These are phyloP conservation scores for Cardamine occulta DNA, from an alignment of 345 rosid species.

Conservation along the genomic window DNA sequence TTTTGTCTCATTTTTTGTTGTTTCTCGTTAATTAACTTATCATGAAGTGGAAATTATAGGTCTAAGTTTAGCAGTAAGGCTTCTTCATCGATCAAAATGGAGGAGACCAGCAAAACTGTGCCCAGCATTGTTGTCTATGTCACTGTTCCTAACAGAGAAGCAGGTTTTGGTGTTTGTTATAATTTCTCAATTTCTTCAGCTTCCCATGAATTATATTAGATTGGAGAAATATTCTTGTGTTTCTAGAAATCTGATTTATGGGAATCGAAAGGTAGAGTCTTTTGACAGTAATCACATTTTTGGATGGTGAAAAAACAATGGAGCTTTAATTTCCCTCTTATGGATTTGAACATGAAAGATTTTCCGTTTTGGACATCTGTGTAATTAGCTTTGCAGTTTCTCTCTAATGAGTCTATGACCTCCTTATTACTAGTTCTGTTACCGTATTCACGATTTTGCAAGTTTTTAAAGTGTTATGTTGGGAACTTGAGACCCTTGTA, in stretches of 20 bases:
- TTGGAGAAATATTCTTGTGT: not conserved
- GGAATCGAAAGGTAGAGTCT: not conserved
- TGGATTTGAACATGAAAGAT: not conserved
- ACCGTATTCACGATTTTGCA: not conserved
- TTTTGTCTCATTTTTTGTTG: not conserved
- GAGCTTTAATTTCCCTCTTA: not conserved
- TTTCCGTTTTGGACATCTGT: no score
- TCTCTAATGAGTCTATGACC: no score
- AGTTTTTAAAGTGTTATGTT: not conserved
- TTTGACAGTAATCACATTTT: not conserved
- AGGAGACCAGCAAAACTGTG: constrained; percentile 57
- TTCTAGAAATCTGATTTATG: not conserved
- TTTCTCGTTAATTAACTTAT: not conserved
- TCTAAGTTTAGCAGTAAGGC: constrained; percentile 54
- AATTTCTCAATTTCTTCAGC: not conserved
- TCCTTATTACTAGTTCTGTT: not conserved
- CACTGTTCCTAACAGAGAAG: constrained; percentile 87
- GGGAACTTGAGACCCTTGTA: not conserved
- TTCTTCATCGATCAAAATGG: constrained; percentile 61
- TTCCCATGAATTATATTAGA: not conserved
- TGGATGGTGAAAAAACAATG: not conserved
- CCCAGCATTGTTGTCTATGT: constrained; percentile 86
- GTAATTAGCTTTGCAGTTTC: not conserved
- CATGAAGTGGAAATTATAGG: constrained; percentile 39
- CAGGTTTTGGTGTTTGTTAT: constrained; percentile 49